Conservation (phyloP, 2,329 filamentous ascomycete species). For the Aspergillus nomiae region DNA sequence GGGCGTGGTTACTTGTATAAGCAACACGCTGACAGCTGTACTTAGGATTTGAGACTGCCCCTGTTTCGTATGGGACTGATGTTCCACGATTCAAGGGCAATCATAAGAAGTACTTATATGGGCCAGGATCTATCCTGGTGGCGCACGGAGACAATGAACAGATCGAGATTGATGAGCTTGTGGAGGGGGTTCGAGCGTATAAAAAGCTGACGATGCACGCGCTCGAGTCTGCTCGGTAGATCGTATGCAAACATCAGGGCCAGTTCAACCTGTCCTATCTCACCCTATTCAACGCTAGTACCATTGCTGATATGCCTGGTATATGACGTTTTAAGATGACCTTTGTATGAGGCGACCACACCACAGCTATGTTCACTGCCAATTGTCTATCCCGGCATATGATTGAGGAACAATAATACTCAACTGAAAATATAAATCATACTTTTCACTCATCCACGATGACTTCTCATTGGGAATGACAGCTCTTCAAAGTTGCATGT, state of each 20-base stretch:
- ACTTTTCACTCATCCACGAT: no score
- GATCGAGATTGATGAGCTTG: constrained; percentile 37
- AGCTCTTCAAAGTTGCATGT: no score
- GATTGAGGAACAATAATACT: no score
- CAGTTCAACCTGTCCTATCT: neutral
- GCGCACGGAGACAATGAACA: constrained; percentile 44
- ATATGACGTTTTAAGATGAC: neutral
- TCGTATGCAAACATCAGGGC: neutral
- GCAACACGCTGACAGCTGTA: constrained; percentile 2
- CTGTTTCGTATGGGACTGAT: constrained; percentile 45
- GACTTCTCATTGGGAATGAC: no score
- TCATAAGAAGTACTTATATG: constrained; percentile 42
- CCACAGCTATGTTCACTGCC: neutral
- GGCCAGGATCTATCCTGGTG: constrained; percentile 42
- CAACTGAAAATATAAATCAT: no score
- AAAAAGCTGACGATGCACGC: constrained; percentile 27
- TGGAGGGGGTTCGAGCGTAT: constrained; percentile 42
- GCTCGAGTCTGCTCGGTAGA: neutral
- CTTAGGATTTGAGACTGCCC: constrained; percentile 37
- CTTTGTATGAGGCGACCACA: neutral
- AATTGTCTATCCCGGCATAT: neutral
- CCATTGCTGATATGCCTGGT: no score
- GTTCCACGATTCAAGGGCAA: constrained; percentile 38
- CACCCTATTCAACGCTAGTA: neutral
- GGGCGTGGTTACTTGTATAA: neutral